A percentile compares a stretch with the other conserved stretches of the same genome.
Evolutionary conservation across 768 basidiomycete species (phyloP).

Genomic region (Kwoniella bestiolae): DNA sequence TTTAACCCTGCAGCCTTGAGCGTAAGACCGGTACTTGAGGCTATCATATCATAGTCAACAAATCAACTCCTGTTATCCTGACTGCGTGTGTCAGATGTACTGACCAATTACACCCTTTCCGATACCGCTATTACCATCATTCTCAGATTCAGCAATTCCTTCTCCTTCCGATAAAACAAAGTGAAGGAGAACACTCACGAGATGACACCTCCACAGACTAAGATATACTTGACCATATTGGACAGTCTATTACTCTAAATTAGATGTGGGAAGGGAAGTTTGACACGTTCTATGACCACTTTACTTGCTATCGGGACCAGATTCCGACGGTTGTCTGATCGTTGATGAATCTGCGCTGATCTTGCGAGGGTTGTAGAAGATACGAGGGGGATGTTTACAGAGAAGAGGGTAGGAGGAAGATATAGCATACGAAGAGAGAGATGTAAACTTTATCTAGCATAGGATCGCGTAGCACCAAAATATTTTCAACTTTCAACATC

Average conservation of each 20-base stretch:
- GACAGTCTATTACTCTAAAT: neutral
- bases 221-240: constrained; percentile 89
- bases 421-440: neutral
- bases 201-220: constrained; percentile 96
- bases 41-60: constrained; percentile 62
- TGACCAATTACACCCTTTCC: constrained; percentile 98
- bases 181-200: constrained; percentile 56
- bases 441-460: neutral
- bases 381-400: neutral
- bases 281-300: no score
- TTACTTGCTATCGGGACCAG: no score
- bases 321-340: neutral
- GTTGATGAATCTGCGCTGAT: neutral
- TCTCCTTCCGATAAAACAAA: no score
- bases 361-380: neutral
- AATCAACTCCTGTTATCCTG: no score
- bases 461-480: neutral
- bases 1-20: constrained; percentile 93
- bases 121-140: constrained; percentile 67
- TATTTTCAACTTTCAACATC: neutral
- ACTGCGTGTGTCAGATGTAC: constrained; percentile 23
- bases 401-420: constrained; percentile 1
- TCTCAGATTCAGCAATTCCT: neutral
- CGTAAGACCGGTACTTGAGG: constrained; percentile 93
- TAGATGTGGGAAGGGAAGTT: no score